Evolutionary conservation across 1,284 basidiomycete species (phyloP).

Genomic region (Fomitopsis palustris): DNA sequence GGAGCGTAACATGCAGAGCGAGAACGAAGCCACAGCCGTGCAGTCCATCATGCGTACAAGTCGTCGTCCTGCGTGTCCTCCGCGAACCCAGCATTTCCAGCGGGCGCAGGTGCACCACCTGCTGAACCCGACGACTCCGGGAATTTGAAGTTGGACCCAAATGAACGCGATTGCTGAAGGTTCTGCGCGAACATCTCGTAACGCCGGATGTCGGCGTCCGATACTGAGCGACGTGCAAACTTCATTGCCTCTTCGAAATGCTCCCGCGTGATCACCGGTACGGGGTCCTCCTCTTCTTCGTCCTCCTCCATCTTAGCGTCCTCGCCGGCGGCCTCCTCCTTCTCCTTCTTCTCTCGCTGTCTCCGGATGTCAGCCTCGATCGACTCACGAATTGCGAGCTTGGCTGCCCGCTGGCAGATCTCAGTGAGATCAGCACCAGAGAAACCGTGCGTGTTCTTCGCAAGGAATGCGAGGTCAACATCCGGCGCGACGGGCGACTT

Average conservation of each 20-base stretch:
- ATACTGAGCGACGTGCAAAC: slow-evolving; percentile 88
- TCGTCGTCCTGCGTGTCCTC: slow-evolving; percentile 86
- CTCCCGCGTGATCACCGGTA: slow-evolving; percentile 90
- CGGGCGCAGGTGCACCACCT: slow-evolving; percentile 39
- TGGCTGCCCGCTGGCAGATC: slow-evolving; percentile 97
- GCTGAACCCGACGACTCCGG: slow-evolving; percentile 69
- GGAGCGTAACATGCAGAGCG: neutral
- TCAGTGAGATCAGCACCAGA: slow-evolving; percentile 99
- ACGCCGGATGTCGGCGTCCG: slow-evolving; percentile 91
- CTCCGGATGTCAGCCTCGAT: slow-evolving; percentile 91
- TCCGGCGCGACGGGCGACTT: slow-evolving; percentile 88
- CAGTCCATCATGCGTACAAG: slow-evolving; percentile 63
- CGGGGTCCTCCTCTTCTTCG: slow-evolving; percentile 84
- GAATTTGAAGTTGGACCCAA: slow-evolving; percentile 95
- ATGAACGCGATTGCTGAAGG: slow-evolving; percentile 83
- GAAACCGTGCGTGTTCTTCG: slow-evolving; percentile 96
- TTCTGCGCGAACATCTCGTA: slow-evolving; percentile 94
- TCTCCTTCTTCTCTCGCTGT: slow-evolving; percentile 79
- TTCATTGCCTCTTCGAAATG: slow-evolving; percentile 99
- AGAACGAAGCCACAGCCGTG: neutral
- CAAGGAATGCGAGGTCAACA: slow-evolving; percentile 85
- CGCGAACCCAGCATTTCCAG: slow-evolving; percentile 76
- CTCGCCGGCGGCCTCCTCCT: slow-evolving; percentile 67
- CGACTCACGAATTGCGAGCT: slow-evolving; percentile 92
- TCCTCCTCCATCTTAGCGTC: slow-evolving; percentile 77